phyloP scores from a whole-genome alignment of 176 grass and related monocot genomes.

The Microstegium vimineum region DNA sequence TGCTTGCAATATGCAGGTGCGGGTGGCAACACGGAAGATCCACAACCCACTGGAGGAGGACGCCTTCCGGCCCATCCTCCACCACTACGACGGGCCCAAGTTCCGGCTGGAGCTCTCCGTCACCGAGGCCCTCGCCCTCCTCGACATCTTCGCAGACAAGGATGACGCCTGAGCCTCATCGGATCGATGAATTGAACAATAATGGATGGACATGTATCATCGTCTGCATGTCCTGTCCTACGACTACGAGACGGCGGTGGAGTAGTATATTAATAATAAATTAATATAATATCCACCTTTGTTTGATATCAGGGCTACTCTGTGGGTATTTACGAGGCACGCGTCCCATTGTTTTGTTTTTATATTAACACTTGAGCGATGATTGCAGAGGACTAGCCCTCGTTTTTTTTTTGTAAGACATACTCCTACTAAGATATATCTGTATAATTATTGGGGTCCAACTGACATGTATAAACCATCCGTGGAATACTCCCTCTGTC shows the following conservation, averaged over 20 bases:
- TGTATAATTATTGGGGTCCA: not conserved
- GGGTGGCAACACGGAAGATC: slow-evolving; percentile 66
- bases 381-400: slow-evolving; percentile 16
- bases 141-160: slow-evolving; percentile 80
- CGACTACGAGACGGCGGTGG: not conserved
- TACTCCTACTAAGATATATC: not conserved
- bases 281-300: not conserved
- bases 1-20: slow-evolving; percentile 46
- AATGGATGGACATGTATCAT: not conserved
- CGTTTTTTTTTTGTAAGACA: not conserved
- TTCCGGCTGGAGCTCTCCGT: slow-evolving; percentile 93
- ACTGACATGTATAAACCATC: not conserved
- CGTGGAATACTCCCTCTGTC: no score
- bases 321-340: not conserved
- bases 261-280: not conserved
- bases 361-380: not conserved
- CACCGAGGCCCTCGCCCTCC: slow-evolving; percentile 71
- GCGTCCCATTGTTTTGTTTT: slow-evolving; percentile 17
- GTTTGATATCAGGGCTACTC: not conserved
- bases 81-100: slow-evolving; percentile 98
- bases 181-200: not conserved
- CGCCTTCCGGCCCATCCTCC: slow-evolving; percentile 93
- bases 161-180: slow-evolving; percentile 49
- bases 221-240: no score
- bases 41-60: slow-evolving; percentile 88